Evolutionary conservation across 2,329 filamentous ascomycete species (phyloP).

Genomic region (Colletotrichum kahawae): DNA sequence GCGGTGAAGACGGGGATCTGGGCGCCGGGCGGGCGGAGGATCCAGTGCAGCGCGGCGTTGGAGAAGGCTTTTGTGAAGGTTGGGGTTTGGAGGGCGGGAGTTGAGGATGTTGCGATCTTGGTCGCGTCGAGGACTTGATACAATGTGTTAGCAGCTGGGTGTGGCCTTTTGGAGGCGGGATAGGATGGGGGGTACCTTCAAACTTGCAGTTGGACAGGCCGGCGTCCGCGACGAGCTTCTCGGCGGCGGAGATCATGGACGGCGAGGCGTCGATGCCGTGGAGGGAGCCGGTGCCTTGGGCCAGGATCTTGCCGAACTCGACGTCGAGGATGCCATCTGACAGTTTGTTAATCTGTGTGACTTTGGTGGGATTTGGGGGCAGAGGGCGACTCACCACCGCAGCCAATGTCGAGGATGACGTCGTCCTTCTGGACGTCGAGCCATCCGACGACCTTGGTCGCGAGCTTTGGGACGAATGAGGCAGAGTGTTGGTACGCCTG

Average conservation of each 20-base stretch:
- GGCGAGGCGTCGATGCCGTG: conserved; percentile 64
- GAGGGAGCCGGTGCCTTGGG: conserved; percentile 51
- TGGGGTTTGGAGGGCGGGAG: neutral
- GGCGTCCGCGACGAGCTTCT: conserved; percentile 40
- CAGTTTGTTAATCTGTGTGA: neutral
- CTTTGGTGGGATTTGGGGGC: neutral
- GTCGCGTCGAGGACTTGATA: conserved; percentile 48
- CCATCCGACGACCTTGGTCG: conserved; percentile 62
- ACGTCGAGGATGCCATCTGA: conserved; percentile 64
- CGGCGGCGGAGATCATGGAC: conserved; percentile 62
- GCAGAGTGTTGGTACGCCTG: conserved; percentile 66
- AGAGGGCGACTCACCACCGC: conserved; percentile 52
- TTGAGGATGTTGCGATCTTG: conserved; percentile 32
- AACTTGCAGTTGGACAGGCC: conserved; percentile 44
- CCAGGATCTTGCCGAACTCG: conserved; percentile 53
- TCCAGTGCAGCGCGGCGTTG: conserved; percentile 72
- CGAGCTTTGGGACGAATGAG: conserved; percentile 67
- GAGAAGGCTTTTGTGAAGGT: conserved; percentile 65
- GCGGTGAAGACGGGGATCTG: conserved; percentile 58
- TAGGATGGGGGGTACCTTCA: conserved; percentile 37
- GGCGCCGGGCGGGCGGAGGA: conserved; percentile 52
- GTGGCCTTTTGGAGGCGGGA: neutral
- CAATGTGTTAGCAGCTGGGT: neutral
- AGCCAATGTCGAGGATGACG: conserved; percentile 66
- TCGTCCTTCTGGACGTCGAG: conserved; percentile 64